Evolutionary conservation across 2,329 filamentous ascomycete species (phyloP), one percentile per base, ranked within the genome.

Genomic region (Aspergillus oerlinghausenensis): DNA sequence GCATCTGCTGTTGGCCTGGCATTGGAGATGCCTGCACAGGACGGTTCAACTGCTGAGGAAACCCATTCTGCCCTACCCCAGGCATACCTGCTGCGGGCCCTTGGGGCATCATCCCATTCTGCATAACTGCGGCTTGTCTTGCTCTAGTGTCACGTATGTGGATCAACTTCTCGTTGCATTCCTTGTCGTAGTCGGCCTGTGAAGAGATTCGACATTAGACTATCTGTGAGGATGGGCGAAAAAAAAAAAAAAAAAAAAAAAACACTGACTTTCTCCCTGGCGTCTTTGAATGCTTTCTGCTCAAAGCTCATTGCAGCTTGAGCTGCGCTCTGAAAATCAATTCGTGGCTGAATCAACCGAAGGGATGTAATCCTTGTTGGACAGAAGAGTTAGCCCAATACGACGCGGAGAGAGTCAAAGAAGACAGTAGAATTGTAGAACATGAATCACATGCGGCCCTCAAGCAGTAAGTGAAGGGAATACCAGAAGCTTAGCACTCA

Each of bases 21-120:
- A 83, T 78, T 0, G 79, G 76, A 2, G 80, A 81, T 3, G 76
- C 66, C 60, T 82, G 81, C 74, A 82, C 77, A 25, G 72, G 78
- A 54, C 76, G 77, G 54, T 77, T 79, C 59, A 82, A 73, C 56
- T 81, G 79, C 21, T 78, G 74, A 11, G 78, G 75, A 57, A 82
- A 81, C 38, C 77, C 75, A 58, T 76, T 76, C 57, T 73, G 73
- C 51, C 66, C 67, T 19, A 68, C 64, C 35, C 70, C 68, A 49
- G 63, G 57, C 62, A 72, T 71, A 14, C 67, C 70, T 47, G 65
- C 56, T 10, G 67, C 69, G 10, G 64, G 66, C 4, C 64, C 68
- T 57, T 74, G 73, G 51, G 69, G 67, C 56, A 73, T 73, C 67
- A 76, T 73, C 53, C 71, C 70, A 55, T 66, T 70, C 60, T 77